Evolutionary conservation across 140 eudicot genomes (phyloP), one percentile per base, ranked within the genome.

Genomic region (Anethum foeniculum): DNA sequence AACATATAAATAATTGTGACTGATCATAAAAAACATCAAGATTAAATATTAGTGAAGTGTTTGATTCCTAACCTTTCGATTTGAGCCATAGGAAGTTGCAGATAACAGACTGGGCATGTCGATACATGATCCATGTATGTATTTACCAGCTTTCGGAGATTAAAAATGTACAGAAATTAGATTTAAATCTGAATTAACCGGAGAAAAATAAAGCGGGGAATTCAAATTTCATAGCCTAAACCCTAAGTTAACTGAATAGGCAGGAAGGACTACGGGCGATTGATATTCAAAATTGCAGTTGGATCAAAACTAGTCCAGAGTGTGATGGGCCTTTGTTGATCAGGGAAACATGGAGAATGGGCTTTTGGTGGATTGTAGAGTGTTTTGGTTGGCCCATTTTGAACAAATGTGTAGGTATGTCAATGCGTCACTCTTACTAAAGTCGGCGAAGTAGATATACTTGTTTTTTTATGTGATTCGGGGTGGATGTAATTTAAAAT

Each of bases 91-190:
- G 84, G 85, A 79, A 90, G 90, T 25, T 85, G 60, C 0, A 34
- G 82, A n/a, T 48, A 41, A 79, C 93, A 90, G 65, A 90, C 62
- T 13, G 93, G 91, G 85, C 93, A 90, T 76, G 51, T 67, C 28
- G 86, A 79, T 81, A 77, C 65, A 69, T 83, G 43, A 58, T 77
- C 77, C 56, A 73, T 73, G 28, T 73, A 4, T 32, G 8, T 1
- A 15, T 5, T 0, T 27, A 25, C 73, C 30, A 62, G 64, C 64
- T 56, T 56, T 56, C 13, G 28, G 65, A 8, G 62, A 54, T 52
- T 52, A 5, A 52, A 52, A 46, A 10, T 47, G 52, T 3, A 46
- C 1, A 3, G 9, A 19, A 19, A 5, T 52, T 19, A 19, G 65
- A 1, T 7, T 56, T 56, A 0, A 56, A 56, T 56, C 12, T 56